Evolutionary conservation across 371 early-diverging fungal species (phyloP).

Genomic region (Polyrhizophydium stewartii): DNA sequence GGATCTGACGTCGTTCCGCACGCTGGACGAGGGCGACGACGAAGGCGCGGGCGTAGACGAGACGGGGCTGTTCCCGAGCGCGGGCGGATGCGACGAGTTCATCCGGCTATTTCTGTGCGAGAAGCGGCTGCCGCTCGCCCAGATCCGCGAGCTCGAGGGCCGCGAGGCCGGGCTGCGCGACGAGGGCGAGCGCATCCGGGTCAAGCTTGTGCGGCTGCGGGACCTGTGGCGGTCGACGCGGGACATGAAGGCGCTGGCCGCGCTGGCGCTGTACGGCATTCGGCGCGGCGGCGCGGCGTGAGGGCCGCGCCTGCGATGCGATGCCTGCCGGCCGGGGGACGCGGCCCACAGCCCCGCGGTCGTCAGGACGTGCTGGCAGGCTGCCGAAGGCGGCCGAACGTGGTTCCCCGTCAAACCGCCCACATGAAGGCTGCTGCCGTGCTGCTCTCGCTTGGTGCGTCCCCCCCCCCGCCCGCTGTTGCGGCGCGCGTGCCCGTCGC

Average conservation of each 20-base stretch:
- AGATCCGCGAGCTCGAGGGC: constrained; percentile 58
- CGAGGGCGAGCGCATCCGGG: constrained; percentile 71
- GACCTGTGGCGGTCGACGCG: constrained; percentile 63
- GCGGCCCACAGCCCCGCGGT: too few species aligned
- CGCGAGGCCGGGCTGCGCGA: constrained; percentile 68
- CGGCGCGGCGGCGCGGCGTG: too few species aligned
- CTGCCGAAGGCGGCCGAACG: too few species aligned
- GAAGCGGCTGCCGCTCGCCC: constrained; percentile 47
- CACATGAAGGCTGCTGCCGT: too few species aligned
- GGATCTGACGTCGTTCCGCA: constrained; percentile 55
- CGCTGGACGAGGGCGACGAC: constrained; percentile 40
- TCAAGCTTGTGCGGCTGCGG: constrained; percentile 58
- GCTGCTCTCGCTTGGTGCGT: too few species aligned
- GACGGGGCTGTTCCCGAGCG: constrained; percentile 65
- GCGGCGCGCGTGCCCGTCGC: too few species aligned
- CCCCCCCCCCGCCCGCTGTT: too few species aligned
- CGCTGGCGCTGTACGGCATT: constrained; percentile 62
- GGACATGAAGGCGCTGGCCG: constrained; percentile 70
- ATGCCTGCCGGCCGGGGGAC: too few species aligned
- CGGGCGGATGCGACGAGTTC: constrained; percentile 81
- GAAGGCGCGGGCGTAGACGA: not conserved
- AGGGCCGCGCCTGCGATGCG: too few species aligned
- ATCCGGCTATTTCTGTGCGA: constrained; percentile 64
- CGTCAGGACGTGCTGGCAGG: too few species aligned
- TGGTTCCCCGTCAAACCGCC: too few species aligned